Evolutionary conservation across 495 filamentous ascomycete species (phyloP).

Genomic region (Cercophora samala): DNA sequence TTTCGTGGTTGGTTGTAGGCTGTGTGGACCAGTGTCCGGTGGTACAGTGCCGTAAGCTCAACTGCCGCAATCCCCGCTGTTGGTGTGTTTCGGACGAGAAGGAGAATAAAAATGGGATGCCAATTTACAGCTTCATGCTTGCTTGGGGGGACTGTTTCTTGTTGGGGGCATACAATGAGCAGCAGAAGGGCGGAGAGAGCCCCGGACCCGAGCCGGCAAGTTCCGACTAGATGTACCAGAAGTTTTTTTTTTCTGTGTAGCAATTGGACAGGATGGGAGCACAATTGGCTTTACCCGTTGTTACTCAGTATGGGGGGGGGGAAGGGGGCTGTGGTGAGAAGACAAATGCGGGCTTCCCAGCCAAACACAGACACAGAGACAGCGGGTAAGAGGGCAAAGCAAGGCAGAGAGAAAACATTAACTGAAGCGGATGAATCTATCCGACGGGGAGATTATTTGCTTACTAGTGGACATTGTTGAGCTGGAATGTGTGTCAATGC

Average conservation of each 20-base stretch:
- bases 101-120: background rate
- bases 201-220: background rate
- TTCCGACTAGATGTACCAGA: constrained; percentile 1
- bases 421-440: background rate
- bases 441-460: background rate
- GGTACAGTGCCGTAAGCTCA: background rate
- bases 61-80: background rate
- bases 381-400: background rate
- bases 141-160: background rate
- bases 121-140: constrained; percentile 3
- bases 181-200: background rate
- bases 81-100: constrained; percentile 1
- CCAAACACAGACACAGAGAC: background rate
- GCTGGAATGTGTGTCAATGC: background rate
- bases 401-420: background rate
- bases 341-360: background rate
- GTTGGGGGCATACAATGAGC: background rate
- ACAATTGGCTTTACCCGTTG: background rate
- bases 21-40: background rate
- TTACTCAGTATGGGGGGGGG: background rate
- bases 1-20: background rate
- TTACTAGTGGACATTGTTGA: background rate
- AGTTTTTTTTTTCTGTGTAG: background rate
- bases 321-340: constrained; percentile 1
- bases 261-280: background rate